Evolutionary conservation across 805 yeast species (phyloP).

Genomic region (Lachancea meyersii): DNA sequence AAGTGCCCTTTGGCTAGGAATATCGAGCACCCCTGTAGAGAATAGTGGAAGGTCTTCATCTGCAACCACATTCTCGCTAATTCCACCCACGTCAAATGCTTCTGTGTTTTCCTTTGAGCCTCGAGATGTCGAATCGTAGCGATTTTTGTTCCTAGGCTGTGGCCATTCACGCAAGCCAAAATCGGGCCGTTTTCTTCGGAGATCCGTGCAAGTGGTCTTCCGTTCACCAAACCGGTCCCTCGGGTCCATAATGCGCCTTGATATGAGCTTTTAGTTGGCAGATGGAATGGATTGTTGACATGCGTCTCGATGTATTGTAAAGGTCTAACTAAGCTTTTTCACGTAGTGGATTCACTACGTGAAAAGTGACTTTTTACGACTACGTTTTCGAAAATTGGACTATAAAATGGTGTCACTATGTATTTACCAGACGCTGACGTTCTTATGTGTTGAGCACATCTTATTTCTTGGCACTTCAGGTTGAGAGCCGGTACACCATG

Average conservation of each 20-base stretch:
- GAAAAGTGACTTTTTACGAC: too few relatives aligned
- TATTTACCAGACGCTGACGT: too few relatives aligned
- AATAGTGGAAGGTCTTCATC: slow-evolving; percentile 40
- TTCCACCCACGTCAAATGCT: background rate
- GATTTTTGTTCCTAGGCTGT: background rate
- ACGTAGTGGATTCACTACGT: too few relatives aligned
- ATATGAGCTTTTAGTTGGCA: background rate
- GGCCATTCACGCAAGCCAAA: slow-evolving; percentile 3
- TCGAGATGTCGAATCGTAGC: background rate
- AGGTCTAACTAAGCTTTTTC: too few relatives aligned
- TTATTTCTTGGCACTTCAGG: too few relatives aligned
- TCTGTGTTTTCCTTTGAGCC: background rate
- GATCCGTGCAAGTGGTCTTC: background rate
- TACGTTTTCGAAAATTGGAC: too few relatives aligned
- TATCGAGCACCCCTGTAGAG: slow-evolving; percentile 60
- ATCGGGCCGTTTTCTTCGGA: slow-evolving; percentile 2
- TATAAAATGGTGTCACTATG: too few relatives aligned
- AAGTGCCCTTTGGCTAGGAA: slow-evolving; percentile 69
- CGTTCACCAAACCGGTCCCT: slow-evolving; percentile 5
- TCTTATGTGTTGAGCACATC: too few relatives aligned
- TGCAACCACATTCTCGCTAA: background rate
- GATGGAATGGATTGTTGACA: background rate
- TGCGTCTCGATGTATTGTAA: background rate
- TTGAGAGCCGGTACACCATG: too few relatives aligned
- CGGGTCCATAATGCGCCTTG: slow-evolving; percentile 2